Conservation (phyloP, 208 protist genomes). For the Crithidia brevicula region DNA sequence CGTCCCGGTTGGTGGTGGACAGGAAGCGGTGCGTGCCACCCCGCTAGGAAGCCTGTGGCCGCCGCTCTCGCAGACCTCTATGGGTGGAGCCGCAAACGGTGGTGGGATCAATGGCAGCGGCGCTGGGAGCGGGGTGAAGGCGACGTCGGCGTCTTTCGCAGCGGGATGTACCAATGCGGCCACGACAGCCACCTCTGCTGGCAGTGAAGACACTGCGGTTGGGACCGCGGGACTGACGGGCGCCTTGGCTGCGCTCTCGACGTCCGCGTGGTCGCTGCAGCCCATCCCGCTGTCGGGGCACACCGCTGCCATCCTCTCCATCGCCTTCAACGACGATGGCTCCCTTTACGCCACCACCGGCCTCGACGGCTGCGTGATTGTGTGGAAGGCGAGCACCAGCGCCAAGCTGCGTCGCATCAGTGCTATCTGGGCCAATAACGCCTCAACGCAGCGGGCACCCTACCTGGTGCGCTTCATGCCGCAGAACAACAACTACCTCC, state of each 20-base stretch:
- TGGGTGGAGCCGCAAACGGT: background rate
- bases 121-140: background rate
- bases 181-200: background rate
- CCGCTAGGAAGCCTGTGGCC: constrained; percentile 41
- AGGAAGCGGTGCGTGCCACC: constrained; percentile 25
- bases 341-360: constrained; percentile 49
- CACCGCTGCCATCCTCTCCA: constrained; percentile 47
- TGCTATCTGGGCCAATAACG: constrained; percentile 14
- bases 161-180: no score
- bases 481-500: constrained; percentile 77
- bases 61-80: background rate
- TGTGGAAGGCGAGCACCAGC: constrained; percentile 50
- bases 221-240: background rate
- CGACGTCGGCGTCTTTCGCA: background rate
- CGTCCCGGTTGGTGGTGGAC: constrained; percentile 23
- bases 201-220: background rate
- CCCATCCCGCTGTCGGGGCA: constrained; percentile 41
- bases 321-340: constrained; percentile 64
- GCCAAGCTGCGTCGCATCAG: constrained; percentile 62
- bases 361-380: constrained; percentile 55
- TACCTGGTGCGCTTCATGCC: constrained; percentile 60
- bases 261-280: constrained; percentile 10
- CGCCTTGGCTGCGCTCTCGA: background rate
- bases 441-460: constrained; percentile 29
- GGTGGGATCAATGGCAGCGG: background rate